Evolutionary conservation across 2,329 filamentous ascomycete genomes (phyloP).

Genomic region (Calcarisporium arbuscula): DNA sequence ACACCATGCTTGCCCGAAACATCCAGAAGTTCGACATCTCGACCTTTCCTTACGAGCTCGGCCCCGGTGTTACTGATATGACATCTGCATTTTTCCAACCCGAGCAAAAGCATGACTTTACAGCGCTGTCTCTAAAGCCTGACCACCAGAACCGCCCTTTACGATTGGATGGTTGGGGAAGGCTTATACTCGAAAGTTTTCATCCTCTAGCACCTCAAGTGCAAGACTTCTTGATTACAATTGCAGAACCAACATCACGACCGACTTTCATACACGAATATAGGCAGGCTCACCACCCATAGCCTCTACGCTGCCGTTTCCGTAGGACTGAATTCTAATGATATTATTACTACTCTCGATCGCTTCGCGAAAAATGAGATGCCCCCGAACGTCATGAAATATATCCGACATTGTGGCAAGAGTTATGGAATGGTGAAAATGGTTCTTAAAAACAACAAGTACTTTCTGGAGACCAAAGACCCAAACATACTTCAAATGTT

Average conservation of each 20-base stretch:
- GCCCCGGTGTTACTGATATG: too few relatives aligned
- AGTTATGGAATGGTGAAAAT: constrained; percentile 88
- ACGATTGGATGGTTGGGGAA: constrained; percentile 84
- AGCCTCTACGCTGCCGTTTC: too few relatives aligned
- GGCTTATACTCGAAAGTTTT: constrained; percentile 92
- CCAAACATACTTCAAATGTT: constrained; percentile 70
- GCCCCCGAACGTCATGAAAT: constrained; percentile 63
- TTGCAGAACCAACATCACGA: constrained; percentile 86
- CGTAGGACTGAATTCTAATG: too few relatives aligned
- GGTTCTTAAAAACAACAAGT: constrained; percentile 80
- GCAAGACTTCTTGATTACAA: constrained; percentile 91
- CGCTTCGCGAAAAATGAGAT: constrained; percentile 76
- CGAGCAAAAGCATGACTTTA: constrained; percentile 75
- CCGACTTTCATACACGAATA: constrained; percentile 93
- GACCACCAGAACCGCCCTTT: constrained; percentile 86
- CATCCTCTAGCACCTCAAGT: constrained; percentile 79
- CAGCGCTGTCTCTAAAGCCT: constrained; percentile 72
- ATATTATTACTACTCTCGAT: constrained; percentile 68
- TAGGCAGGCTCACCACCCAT: too few relatives aligned
- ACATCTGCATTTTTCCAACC: too few relatives aligned
- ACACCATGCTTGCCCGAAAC: too few relatives aligned
- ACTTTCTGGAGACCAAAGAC: constrained; percentile 81
- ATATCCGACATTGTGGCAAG: constrained; percentile 66
- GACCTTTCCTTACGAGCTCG: too few relatives aligned
- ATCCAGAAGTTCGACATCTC: too few relatives aligned